A percentile compares a stretch with the other conserved stretches of the same genome.
phyloP scores from a whole-genome alignment of 2,329 filamentous ascomycete genomes.

The Pezicula carpinea region DNA sequence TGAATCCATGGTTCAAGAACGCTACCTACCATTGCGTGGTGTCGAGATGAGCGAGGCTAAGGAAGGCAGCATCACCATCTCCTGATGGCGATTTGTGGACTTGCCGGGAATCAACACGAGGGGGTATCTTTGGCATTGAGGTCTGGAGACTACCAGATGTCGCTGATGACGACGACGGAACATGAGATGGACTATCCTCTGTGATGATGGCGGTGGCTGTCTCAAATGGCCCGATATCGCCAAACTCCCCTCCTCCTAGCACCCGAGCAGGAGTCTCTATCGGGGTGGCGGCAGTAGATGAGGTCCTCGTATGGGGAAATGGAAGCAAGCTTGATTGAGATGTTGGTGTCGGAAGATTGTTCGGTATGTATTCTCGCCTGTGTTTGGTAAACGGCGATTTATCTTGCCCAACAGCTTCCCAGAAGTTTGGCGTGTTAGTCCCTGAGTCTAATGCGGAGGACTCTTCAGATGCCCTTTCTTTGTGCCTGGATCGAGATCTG shows the following conservation, averaged over 20 bases:
- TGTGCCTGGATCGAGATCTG: too few relatives aligned
- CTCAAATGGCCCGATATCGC: constrained; percentile 1
- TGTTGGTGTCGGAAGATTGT: background rate
- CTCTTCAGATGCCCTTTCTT: too few relatives aligned
- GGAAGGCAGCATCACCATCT: constrained; percentile 1
- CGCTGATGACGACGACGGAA: too few relatives aligned
- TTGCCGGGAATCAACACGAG: background rate
- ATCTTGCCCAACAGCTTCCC: too few relatives aligned
- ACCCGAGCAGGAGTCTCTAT: background rate
- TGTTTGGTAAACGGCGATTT: too few relatives aligned
- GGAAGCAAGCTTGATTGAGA: background rate
- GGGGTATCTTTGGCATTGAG: background rate
- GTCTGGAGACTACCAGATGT: too few relatives aligned
- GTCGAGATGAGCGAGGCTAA: background rate
- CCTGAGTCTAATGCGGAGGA: too few relatives aligned
- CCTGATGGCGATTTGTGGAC: background rate
- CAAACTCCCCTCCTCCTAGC: background rate
- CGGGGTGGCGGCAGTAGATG: background rate
- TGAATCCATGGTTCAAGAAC: background rate
- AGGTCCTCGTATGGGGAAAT: background rate
- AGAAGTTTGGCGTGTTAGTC: too few relatives aligned
- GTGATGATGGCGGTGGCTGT: background rate
- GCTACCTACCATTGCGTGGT: background rate
- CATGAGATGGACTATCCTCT: background rate
- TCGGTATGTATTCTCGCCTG: too few relatives aligned